A percentile compares a stretch with the other conserved stretches of the same genome.
phyloP scores from a whole-genome alignment of 164 flowering plant species.

The Berberis thunbergii region DNA sequence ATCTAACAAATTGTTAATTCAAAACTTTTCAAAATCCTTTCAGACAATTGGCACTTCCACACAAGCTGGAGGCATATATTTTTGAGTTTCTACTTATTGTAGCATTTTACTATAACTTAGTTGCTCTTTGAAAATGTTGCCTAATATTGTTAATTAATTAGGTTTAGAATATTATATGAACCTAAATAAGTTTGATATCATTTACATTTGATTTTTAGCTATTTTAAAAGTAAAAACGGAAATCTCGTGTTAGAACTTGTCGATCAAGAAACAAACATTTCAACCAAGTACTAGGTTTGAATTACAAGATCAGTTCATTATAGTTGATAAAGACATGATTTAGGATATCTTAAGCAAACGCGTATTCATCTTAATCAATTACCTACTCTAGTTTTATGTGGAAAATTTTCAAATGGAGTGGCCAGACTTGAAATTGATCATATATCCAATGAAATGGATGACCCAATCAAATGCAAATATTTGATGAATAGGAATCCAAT shows the following conservation, averaged over 20 bases:
- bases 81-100: background rate
- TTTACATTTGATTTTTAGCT: slow-evolving; percentile 1
- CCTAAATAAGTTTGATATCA: too few relatives aligned
- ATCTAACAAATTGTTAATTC: slow-evolving; percentile 4
- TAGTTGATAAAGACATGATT: background rate
- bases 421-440: background rate
- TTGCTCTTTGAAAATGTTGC: background rate
- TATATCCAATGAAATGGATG: background rate
- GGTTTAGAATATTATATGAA: too few relatives aligned
- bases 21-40: slow-evolving; percentile 3
- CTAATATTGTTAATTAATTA: background rate
- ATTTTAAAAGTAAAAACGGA: background rate
- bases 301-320: background rate
- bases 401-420: too few relatives aligned
- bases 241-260: slow-evolving; percentile 3
- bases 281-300: slow-evolving; percentile 10
- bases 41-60: slow-evolving; percentile 20
- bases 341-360: background rate
- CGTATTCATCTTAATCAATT: too few relatives aligned
- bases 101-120: background rate
- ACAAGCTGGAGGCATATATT: slow-evolving; percentile 20
- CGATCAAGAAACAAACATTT: background rate
- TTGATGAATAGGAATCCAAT: slow-evolving; percentile 8
- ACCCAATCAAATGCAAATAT: background rate
- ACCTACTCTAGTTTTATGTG: too few relatives aligned